phyloP scores from a whole-genome alignment of 148 eudicot genomes.

The Vaccinium darrowii region DNA sequence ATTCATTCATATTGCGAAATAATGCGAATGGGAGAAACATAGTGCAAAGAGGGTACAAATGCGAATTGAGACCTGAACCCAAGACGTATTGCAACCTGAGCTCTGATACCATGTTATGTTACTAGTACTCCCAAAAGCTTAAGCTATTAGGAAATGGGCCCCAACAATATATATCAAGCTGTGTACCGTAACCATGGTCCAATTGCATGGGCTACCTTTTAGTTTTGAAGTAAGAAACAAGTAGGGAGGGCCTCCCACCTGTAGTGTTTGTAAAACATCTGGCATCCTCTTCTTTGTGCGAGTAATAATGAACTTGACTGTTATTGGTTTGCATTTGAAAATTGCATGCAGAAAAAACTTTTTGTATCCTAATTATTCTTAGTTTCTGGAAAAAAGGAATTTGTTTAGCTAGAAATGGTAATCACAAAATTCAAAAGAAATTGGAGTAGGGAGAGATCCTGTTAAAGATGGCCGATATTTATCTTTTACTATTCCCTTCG shows the following conservation, averaged over 20 bases:
- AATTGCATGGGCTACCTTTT: background rate
- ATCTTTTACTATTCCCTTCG: background rate
- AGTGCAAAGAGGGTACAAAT: too few species aligned
- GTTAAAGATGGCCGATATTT: background rate
- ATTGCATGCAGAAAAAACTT: background rate
- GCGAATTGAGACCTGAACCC: too few species aligned
- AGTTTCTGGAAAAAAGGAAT: too few species aligned
- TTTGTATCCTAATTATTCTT: background rate
- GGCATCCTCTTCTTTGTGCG: background rate
- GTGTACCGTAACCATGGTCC: background rate
- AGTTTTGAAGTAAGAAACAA: background rate
- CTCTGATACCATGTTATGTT: too few species aligned
- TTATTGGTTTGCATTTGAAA: background rate
- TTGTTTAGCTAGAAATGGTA: background rate
- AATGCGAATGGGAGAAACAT: too few species aligned
- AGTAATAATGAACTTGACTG: background rate
- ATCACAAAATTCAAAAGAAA: background rate
- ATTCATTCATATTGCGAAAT: too few species aligned
- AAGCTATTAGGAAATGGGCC: too few species aligned
- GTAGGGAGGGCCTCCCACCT: background rate
- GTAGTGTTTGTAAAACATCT: background rate
- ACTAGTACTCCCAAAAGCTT: too few species aligned
- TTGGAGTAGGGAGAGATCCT: conserved; percentile 1
- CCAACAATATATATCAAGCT: too few species aligned
- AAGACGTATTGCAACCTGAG: too few species aligned